phyloP scores from a whole-genome alignment of 2,329 filamentous ascomycete genomes.

The Talaromyces atroroseus region DNA sequence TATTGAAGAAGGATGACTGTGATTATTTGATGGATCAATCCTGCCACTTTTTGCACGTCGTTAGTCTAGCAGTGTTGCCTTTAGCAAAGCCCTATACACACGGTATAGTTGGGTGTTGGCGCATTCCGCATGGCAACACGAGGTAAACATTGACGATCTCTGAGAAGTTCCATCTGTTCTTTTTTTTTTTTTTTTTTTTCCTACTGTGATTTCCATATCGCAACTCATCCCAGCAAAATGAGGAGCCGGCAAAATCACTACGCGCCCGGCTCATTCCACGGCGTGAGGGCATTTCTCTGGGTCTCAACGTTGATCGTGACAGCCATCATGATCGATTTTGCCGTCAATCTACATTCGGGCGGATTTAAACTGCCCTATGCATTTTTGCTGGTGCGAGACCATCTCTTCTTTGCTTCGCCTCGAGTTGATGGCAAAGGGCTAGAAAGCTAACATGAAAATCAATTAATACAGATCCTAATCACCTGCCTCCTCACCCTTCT shows the following conservation, averaged over 20 bases:
- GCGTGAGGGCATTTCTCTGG: slow-evolving; percentile 35
- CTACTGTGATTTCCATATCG: not conserved
- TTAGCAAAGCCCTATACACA: not conserved
- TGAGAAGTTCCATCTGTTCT: not conserved
- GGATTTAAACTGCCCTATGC: slow-evolving; percentile 53
- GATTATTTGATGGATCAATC: not conserved
- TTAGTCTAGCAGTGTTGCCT: not conserved
- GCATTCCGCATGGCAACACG: not conserved
- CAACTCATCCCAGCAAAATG: slow-evolving; percentile 20
- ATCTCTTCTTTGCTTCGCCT: not conserved
- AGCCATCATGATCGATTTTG: slow-evolving; percentile 52
- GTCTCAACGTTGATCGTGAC: slow-evolving; percentile 52
- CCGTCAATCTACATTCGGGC: slow-evolving; percentile 49
- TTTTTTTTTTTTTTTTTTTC: not conserved
- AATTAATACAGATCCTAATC: slow-evolving; percentile 42
- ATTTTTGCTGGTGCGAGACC: slow-evolving; percentile 50
- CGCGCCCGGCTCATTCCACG: slow-evolving; percentile 35
- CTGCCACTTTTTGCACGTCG: not conserved
- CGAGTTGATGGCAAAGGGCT: too few species aligned
- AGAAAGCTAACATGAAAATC: not conserved
- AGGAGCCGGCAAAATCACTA: slow-evolving; percentile 29
- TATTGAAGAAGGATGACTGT: too few species aligned
- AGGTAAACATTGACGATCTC: not conserved
- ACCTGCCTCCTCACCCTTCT: slow-evolving; percentile 50
- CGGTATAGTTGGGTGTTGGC: too few species aligned